These are phyloP conservation scores for Citrullus colocynthis DNA, from an alignment of 306 rosid species.

Conservation along the genomic window DNA sequence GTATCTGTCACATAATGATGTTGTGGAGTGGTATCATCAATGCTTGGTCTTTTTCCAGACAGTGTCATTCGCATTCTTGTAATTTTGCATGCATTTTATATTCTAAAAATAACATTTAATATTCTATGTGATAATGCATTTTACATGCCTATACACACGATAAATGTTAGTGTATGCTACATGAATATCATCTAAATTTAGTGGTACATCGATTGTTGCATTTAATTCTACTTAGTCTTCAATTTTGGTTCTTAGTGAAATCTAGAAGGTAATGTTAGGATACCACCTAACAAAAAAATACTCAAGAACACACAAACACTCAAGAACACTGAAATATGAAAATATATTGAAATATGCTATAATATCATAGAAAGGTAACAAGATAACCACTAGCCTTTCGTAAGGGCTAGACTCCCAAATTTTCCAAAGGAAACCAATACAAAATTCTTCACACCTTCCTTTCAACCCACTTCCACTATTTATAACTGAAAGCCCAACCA, in stretches of 20 bases:
- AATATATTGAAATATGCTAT: no score
- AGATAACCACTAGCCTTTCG: no score
- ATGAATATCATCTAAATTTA: not conserved
- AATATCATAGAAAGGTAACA: no score
- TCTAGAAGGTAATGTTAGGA: not conserved
- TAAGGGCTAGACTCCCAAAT: no score
- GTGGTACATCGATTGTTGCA: not conserved
- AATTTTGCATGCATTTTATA: not conserved
- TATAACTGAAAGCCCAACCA: no score
- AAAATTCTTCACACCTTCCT: no score
- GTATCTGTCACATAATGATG: not conserved
- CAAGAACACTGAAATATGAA: no score
- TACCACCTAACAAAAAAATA: no score
- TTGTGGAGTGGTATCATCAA: not conserved
- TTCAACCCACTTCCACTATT: no score
- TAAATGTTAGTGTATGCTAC: not conserved
- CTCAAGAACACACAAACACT: no score
- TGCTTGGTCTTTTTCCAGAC: not conserved
- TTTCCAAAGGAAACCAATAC: no score
- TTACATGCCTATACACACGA: not conserved
- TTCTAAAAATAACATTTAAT: not conserved
- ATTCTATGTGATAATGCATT: not conserved
- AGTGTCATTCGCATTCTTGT: not conserved
- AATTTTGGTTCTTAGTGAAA: not conserved
- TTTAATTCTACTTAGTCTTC: not conserved